phyloP scores from a whole-genome alignment of 192 early-diverging fungal species.

The Backusella tarrabulga region DNA sequence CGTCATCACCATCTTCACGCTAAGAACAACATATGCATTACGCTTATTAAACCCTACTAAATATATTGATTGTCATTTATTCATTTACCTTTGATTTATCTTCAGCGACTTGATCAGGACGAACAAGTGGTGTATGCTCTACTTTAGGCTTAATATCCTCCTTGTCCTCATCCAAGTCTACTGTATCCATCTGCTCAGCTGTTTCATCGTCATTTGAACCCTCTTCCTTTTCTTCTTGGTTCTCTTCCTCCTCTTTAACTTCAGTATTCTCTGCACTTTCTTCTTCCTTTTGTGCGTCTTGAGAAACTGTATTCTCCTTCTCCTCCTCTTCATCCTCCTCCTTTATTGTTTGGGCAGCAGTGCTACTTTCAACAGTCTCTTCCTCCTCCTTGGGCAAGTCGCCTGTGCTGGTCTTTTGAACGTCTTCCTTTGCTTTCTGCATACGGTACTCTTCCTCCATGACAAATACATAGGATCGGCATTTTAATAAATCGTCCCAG shows the following conservation, averaged over 20 bases:
- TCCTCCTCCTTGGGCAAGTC: slow-evolving; percentile 34
- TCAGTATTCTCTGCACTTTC: slow-evolving; percentile 24
- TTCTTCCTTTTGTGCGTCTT: background rate
- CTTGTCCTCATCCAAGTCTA: slow-evolving; percentile 35
- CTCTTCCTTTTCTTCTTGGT: slow-evolving; percentile 24
- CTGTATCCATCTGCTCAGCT: slow-evolving; percentile 40
- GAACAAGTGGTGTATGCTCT: slow-evolving; percentile 35
- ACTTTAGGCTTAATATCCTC: slow-evolving; percentile 1
- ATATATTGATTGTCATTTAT: too few relatives aligned
- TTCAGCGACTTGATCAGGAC: slow-evolving; percentile 45
- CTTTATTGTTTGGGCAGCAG: background rate
- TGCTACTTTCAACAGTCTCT: slow-evolving; percentile 28
- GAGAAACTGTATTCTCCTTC: background rate
- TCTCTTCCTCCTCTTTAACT: slow-evolving; percentile 34
- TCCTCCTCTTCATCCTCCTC: slow-evolving; percentile 31
- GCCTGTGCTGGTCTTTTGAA: slow-evolving; percentile 42
- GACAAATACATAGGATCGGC: slow-evolving; percentile 90
- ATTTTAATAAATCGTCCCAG: slow-evolving; percentile 93
- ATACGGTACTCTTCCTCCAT: slow-evolving; percentile 98
- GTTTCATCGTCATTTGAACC: slow-evolving; percentile 30
- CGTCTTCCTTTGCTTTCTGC: slow-evolving; percentile 73
- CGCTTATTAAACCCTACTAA: too few relatives aligned
- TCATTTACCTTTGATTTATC: slow-evolving; percentile 44
- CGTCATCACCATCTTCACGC: background rate
- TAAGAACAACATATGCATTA: background rate